Evolutionary conservation across 176 grass and related monocot species (phyloP), one percentile per base, ranked within the genome.

Genomic region (Cenchrus fungigraminus): DNA sequence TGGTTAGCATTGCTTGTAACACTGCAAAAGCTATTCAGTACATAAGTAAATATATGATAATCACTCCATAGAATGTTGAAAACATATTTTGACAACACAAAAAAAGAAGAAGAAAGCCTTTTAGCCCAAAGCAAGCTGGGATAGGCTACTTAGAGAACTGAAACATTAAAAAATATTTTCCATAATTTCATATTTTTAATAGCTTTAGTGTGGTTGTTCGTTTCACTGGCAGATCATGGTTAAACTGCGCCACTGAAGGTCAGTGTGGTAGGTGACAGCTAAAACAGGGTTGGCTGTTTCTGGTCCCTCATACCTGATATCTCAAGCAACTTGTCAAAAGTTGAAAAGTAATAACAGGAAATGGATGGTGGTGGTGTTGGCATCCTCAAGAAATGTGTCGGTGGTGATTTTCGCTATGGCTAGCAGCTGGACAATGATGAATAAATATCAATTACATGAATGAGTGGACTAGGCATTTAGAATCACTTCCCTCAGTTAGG

Each of bases 251-350:
- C 64, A 28, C 63, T 76, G 70, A 45, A 81, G 45, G 40, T 25
- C 37, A 62, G 53, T 57, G 58, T 44, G 77, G 73, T 79, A 66
- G 79, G 73, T 90, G 65, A 73, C 65, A 82, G 49, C n/a, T 34
- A 37, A 80, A 66, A 75, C n/a, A 3, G 81, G 53, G n/a, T 54
- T 69, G 47, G 68, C n/a, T 79, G 74, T 79, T 87, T 67, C 52
- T 73, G 59, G 73, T 59, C 67, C 14, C 43, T 68, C 60, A 22
- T 64, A 32, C 2, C 31, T 32, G 31, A 32, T 32, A 60, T 73
- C 58, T 40, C 82, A 78, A 83, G 66, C 66, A 73, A 51, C 28
- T 28, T 43, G 13, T 73, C 64, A 82, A 58, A 65, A 32, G 44
- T 44, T 22, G 49, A 6, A 65, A 79, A 61, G 55, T 68, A 83